A percentile compares a stretch with the other conserved stretches of the same genome.
phyloP scores from a whole-genome alignment of 306 rosid species.

The Lotus japonicus region DNA sequence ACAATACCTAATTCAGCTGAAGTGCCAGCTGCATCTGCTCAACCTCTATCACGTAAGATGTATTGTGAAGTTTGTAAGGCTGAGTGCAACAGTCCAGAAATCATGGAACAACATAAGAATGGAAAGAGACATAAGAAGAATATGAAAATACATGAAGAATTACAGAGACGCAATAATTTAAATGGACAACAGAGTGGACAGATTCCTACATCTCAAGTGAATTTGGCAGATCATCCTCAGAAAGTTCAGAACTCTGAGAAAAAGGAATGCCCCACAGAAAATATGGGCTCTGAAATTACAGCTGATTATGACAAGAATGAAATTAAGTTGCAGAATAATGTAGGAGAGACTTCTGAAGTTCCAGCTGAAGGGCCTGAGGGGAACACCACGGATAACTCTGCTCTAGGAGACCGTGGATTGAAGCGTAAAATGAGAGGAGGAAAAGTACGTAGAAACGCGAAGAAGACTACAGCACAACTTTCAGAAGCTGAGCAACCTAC shows the following conservation, averaged over 20 bases:
- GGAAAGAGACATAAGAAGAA: conserved; percentile 82
- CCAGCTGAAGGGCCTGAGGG: conserved; percentile 32
- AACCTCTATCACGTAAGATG: conserved; percentile 33
- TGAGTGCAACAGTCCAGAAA: conserved; percentile 74
- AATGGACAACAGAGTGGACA: conserved; percentile 39
- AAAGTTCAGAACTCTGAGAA: conserved; percentile 37
- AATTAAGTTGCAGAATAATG: conserved; percentile 34
- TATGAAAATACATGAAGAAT: conserved; percentile 49
- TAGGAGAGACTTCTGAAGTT: conserved; percentile 36
- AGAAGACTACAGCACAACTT: conserved; percentile 40
- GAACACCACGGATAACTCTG: conserved; percentile 28
- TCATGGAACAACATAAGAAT: conserved; percentile 71
- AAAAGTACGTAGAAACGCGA: conserved; percentile 42
- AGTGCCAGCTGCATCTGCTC: conserved; percentile 44
- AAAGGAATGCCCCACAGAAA: conserved; percentile 25
- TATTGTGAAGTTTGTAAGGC: conserved; percentile 86
- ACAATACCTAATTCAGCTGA: conserved; percentile 33
- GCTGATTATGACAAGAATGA: conserved; percentile 35
- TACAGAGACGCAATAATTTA: conserved; percentile 51
- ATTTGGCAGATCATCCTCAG: conserved; percentile 40
- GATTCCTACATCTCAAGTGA: conserved; percentile 41
- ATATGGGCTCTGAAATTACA: conserved; percentile 28
- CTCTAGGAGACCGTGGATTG: conserved; percentile 44
- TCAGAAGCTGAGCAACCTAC: conserved; percentile 35
- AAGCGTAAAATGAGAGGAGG: conserved; percentile 68